Base-by-base conservation (phyloP, 352 stramenopile species). In the Phytophthora meadii region DNA sequence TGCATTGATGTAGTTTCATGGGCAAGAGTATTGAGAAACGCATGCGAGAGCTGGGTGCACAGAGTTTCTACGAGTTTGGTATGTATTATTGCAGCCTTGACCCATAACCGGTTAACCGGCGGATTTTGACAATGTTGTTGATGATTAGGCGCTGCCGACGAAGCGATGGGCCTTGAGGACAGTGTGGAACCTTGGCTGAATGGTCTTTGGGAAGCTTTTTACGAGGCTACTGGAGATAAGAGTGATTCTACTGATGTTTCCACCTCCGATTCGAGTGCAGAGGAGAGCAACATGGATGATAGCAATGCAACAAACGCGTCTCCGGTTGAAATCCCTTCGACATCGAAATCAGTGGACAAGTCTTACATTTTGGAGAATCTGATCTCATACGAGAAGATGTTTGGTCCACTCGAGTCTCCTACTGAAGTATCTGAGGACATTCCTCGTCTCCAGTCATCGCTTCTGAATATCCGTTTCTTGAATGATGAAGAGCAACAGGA, bases 161-260 rank as follows among this genome's bases (percentile, higher is more conserved):
- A 99, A 77, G 96, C 86, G 0, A 96, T 96, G 30, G 95, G 95
- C 0, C 81, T 98, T 49, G 95, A 98, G 75, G 89, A 97, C 46
- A 82, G 84, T n/a, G 96, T 99, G 10, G 95, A 99, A 61, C 90
- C 91, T 19, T 99, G 93, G 93, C 59, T 90, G 5, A 79, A 77
- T 17, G 70, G 72, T 1, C 68, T 96, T 1, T 93, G 79, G 78
- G 28, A 34, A 3, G 79, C 79, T 14, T 87, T 87, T 55, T 54
- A 77, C 37, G 72, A 77, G 50, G 77, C 80, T 3, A 63, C 40
- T 27, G 74, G 72, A 4, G 44, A 46, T 46, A 40, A 9, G 10
- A 14, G 28, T 24, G 50, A 4, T 11, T 34, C 3, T 15, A 30
- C 14, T 44, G 45, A 55, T 25, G 25, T 49, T 12, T 60, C 48